Conservation (phyloP, 257 asterid species). For the Marsdenia floribunda region DNA sequence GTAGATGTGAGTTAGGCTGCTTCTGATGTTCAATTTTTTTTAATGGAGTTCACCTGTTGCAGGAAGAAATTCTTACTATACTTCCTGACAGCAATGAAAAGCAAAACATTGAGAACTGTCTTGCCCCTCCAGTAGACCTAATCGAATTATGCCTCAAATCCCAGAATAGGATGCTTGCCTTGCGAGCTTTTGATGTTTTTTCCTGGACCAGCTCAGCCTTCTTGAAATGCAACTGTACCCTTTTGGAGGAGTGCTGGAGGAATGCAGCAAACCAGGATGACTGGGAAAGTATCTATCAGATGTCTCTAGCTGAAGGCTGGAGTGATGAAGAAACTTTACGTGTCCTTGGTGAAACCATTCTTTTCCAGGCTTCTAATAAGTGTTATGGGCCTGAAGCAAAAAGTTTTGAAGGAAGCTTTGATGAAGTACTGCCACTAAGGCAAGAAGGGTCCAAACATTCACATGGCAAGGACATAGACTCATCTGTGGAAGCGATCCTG, state of each 20-base stretch:
- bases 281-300: conserved; percentile 60
- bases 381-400: conserved; percentile 73
- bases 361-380: conserved; percentile 70
- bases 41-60: conserved; percentile 17
- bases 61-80: conserved; percentile 66
- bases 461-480: conserved; percentile 28
- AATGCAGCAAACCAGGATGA: conserved; percentile 86
- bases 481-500: conserved; percentile 62
- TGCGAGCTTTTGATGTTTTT: conserved; percentile 75
- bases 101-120: conserved; percentile 42
- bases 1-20: not conserved
- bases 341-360: conserved; percentile 50
- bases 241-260: conserved; percentile 94
- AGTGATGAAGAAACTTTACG: conserved; percentile 62
- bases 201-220: conserved; percentile 87
- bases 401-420: conserved; percentile 57
- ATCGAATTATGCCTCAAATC: conserved; percentile 67
- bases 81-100: conserved; percentile 49
- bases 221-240: conserved; percentile 52
- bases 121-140: conserved; percentile 78
- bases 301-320: conserved; percentile 68
- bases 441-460: conserved; percentile 33
- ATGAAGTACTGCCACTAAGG: conserved; percentile 64
- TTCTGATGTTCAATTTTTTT: not conserved
- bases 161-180: conserved; percentile 45